A percentile compares a stretch with the other conserved stretches of the same genome.
phyloP scores from a whole-genome alignment of 2,329 filamentous ascomycete species.

The Nothopassalora personata region DNA sequence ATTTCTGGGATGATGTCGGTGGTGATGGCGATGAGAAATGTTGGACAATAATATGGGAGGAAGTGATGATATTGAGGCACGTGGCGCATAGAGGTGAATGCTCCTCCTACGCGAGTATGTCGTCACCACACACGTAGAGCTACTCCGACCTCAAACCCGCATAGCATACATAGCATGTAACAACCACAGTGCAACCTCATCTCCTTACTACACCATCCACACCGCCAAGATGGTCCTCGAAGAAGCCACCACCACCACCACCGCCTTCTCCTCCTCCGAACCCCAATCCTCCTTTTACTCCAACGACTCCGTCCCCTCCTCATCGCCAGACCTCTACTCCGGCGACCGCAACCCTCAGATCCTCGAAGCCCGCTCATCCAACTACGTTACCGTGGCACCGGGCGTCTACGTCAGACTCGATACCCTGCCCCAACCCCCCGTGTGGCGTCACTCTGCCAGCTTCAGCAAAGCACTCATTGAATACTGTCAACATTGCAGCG shows the following conservation, averaged over 20 bases:
- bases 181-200: background rate
- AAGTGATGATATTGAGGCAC: background rate
- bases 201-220: background rate
- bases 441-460: conserved; percentile 30
- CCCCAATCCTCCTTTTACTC: conserved; percentile 29
- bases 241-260: conserved; percentile 34
- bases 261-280: no score
- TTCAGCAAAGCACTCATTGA: conserved; percentile 31
- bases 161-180: background rate
- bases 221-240: conserved; percentile 37
- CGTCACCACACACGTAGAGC: background rate
- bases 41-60: background rate
- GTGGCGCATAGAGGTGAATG: conserved; percentile 1
- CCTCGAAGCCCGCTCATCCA: conserved; percentile 31
- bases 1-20: background rate
- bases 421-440: conserved; percentile 34
- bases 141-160: background rate
- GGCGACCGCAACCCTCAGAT: conserved; percentile 32
- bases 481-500: conserved; percentile 25
- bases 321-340: conserved; percentile 38
- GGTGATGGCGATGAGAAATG: background rate
- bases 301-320: conserved; percentile 30
- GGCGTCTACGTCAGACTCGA: conserved; percentile 34
- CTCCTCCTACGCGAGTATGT: background rate
- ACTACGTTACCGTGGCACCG: conserved; percentile 14